Evolutionary conservation across 2,329 filamentous ascomycete genomes (phyloP), one percentile per base, ranked within the genome.

Genomic region (Metarhizium brunneum): DNA sequence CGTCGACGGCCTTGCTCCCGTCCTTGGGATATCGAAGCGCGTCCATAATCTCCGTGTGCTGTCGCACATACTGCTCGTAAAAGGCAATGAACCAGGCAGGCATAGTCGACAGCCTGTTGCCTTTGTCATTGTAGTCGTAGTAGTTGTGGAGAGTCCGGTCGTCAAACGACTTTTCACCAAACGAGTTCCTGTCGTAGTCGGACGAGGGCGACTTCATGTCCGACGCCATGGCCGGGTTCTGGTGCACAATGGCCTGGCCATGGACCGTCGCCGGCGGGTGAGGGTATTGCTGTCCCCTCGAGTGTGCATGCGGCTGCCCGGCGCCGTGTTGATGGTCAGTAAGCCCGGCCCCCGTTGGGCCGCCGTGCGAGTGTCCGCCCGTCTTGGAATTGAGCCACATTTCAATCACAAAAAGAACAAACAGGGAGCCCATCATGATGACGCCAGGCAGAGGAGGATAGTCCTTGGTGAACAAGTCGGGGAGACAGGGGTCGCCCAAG

Each of bases 341-440:
- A 38, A 53, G 10, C 55, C 50, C 32, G 18, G 58, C 58, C 1
- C 80, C 80, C 1, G 73, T 79, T 3, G 80, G 76, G 2, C 80
- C 80, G 32, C 81, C 81, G 58, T 84, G 82, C 3, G 76, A 78
- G 62, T 83, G 80, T 0, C 80, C 80, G 4, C 80, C 81, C 53
- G 76, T 78, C 69, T 83, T 84, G 50, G 71, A 68, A 63, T 84
- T 82, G 58, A 84, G 75, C 68, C 75, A 83, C 75, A 85, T 78
- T 65, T 85, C 82, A 36, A 85, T 72, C n/a, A 76, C 69, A 63
- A 87, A 87, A 3, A 87, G 72, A 18, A 73, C 65, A 63, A 85
- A 84, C 59, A 85, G 76, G 20, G 83, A 77, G 0, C 59, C 74
- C 80, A 85, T 84, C 80, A 84, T 85, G 67, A 85, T 85, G 30